Conservation (phyloP, 2,329 filamentous ascomycete genomes). For the Pseudocercospora eumusae region DNA sequence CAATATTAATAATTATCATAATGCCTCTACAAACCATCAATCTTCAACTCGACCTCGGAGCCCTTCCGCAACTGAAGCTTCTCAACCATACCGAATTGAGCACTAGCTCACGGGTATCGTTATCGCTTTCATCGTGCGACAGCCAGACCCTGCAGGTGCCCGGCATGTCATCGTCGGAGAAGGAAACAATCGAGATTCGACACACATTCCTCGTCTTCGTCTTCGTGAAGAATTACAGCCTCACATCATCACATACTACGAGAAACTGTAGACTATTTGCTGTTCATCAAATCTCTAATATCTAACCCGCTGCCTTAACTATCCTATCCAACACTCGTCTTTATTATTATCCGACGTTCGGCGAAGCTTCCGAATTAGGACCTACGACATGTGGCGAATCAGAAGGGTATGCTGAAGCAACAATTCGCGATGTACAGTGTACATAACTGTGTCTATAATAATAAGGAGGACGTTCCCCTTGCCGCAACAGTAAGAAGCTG, state of each 20-base stretch:
- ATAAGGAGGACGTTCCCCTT: constrained; percentile 1
- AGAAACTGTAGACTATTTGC: neutral
- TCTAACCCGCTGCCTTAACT: constrained; percentile 2
- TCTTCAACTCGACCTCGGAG: neutral
- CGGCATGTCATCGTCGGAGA: constrained; percentile 1
- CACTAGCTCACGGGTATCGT: neutral
- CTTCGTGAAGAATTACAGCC: neutral
- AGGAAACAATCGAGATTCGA: neutral
- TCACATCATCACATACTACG: too few relatives aligned
- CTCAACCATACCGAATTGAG: constrained; percentile 2
- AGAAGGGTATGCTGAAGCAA: neutral
- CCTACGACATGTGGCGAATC: neutral
- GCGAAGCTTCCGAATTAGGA: neutral
- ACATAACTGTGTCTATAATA: too few relatives aligned
- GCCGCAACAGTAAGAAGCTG: too few relatives aligned
- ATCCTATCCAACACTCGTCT: neutral
- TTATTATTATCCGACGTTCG: neutral
- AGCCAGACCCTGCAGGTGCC: neutral
- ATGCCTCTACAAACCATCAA: neutral
- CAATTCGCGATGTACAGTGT: neutral
- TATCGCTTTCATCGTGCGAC: neutral
- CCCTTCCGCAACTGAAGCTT: neutral
- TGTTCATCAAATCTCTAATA: neutral
- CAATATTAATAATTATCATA: too few relatives aligned
- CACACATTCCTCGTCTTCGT: constrained; percentile 3